Evolutionary conservation across 352 stramenopile species (phyloP).

Genomic region (Discostella stelligera): DNA sequence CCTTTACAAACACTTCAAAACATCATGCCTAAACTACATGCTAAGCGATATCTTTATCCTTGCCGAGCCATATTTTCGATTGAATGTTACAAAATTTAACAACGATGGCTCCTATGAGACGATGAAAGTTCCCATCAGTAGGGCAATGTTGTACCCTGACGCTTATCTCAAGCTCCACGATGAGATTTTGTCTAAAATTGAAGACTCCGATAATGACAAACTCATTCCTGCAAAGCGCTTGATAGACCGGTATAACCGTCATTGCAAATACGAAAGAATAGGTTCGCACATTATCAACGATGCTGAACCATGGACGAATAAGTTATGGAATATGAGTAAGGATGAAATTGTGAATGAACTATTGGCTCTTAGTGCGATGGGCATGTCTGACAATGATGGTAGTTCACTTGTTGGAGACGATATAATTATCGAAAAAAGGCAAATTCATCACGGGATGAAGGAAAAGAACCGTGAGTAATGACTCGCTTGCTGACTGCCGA

Average conservation of each 20-base stretch:
- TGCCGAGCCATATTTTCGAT: constrained; percentile 67
- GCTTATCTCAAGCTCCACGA: constrained; percentile 64
- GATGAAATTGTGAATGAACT: constrained; percentile 38
- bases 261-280: constrained; percentile 68
- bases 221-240: constrained; percentile 58
- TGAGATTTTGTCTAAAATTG: constrained; percentile 69
- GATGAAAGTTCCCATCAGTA: constrained; percentile 56
- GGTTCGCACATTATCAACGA: constrained; percentile 12
- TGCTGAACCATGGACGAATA: constrained; percentile 11
- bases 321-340: constrained; percentile 28
- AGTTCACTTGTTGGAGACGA: constrained; percentile 35
- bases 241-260: constrained; percentile 44
- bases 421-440: constrained; percentile 66
- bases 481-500: not conserved
- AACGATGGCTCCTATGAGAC: constrained; percentile 2
- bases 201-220: constrained; percentile 27
- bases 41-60: constrained; percentile 75
- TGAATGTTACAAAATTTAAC: constrained; percentile 18
- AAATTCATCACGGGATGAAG: constrained; percentile 66
- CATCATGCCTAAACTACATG: constrained; percentile 52
- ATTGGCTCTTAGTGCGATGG: constrained; percentile 16
- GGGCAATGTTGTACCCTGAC: constrained; percentile 56
- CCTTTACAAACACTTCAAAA: constrained; percentile 77
- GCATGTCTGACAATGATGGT: constrained; percentile 20
- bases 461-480: constrained; percentile 55